phyloP scores from a whole-genome alignment of 2,329 filamentous ascomycete genomes.

The Aspergillus eucalypticola region DNA sequence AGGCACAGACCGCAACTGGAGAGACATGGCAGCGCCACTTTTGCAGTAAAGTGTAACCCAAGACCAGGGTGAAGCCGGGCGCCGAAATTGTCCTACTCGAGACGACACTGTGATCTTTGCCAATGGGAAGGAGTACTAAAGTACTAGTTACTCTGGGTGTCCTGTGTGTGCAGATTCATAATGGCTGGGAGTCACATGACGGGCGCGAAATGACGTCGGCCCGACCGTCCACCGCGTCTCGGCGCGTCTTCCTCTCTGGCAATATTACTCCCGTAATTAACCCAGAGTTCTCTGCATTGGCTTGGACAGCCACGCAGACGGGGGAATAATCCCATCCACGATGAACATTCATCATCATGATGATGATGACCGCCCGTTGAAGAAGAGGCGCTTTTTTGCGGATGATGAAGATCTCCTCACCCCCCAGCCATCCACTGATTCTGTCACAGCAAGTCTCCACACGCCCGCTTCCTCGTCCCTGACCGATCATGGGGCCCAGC shows the following conservation, averaged over 20 bases:
- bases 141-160: too few relatives aligned
- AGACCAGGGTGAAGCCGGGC: too few relatives aligned
- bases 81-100: too few relatives aligned
- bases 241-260: slow-evolving; percentile 32
- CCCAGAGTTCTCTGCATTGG: not conserved
- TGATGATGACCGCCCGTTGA: slow-evolving; percentile 56
- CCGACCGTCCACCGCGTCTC: slow-evolving; percentile 32
- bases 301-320: not conserved
- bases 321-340: not conserved
- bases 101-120: too few relatives aligned
- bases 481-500: not conserved
- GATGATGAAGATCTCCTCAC: slow-evolving; percentile 43
- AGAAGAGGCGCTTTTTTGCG: slow-evolving; percentile 65
- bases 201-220: slow-evolving; percentile 25
- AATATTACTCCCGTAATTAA: too few relatives aligned
- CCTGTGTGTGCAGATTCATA: too few relatives aligned
- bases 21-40: too few relatives aligned
- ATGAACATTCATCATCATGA: slow-evolving; percentile 45
- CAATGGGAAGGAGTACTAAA: too few relatives aligned
- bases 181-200: too few relatives aligned
- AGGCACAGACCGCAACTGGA: too few relatives aligned
- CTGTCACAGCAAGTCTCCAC: slow-evolving; percentile 17
- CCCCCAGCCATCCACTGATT: slow-evolving; percentile 19
- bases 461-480: slow-evolving; percentile 17
- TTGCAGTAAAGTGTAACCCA: too few relatives aligned